Evolutionary conservation across 441 rosid species (phyloP).

Genomic region (Biscutella auriculata): DNA sequence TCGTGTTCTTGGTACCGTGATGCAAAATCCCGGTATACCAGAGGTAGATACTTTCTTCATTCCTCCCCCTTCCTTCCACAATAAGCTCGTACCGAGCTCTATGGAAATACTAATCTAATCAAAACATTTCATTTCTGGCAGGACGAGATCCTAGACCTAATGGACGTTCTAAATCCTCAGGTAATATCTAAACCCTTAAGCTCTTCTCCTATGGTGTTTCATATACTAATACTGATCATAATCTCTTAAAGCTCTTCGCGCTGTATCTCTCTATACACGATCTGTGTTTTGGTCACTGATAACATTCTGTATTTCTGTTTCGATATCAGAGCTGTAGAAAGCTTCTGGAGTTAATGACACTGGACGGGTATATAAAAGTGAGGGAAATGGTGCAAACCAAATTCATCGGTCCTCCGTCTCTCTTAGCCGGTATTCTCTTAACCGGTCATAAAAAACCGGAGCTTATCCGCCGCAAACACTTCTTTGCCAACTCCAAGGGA

Average conservation of each 20-base stretch:
- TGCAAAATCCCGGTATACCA: slow-evolving; percentile 81
- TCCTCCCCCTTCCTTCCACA: background rate
- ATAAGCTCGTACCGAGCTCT: background rate
- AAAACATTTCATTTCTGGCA: slow-evolving; percentile 21
- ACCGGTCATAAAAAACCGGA: slow-evolving; percentile 33
- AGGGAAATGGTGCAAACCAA: slow-evolving; percentile 54
- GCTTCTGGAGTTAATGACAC: slow-evolving; percentile 64
- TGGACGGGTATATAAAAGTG: slow-evolving; percentile 50
- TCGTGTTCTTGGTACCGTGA: slow-evolving; percentile 66
- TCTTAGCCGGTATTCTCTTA: slow-evolving; percentile 35
- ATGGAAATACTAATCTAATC: slow-evolving; percentile 1
- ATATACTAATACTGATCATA: background rate
- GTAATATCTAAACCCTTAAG: slow-evolving; percentile 26
- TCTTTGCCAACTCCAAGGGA: slow-evolving; percentile 57
- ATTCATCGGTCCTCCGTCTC: slow-evolving; percentile 41
- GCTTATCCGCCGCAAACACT: slow-evolving; percentile 47
- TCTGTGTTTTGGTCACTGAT: background rate
- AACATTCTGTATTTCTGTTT: background rate
- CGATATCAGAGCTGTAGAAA: slow-evolving; percentile 55
- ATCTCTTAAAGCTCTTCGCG: background rate
- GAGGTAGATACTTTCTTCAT: slow-evolving; percentile 44
- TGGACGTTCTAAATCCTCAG: slow-evolving; percentile 87
- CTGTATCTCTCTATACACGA: background rate
- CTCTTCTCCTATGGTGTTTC: background rate
- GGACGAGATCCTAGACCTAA: slow-evolving; percentile 49